Base-by-base conservation (phyloP, 805 yeast genomes). In the Hanseniaspora occidentalis region DNA sequence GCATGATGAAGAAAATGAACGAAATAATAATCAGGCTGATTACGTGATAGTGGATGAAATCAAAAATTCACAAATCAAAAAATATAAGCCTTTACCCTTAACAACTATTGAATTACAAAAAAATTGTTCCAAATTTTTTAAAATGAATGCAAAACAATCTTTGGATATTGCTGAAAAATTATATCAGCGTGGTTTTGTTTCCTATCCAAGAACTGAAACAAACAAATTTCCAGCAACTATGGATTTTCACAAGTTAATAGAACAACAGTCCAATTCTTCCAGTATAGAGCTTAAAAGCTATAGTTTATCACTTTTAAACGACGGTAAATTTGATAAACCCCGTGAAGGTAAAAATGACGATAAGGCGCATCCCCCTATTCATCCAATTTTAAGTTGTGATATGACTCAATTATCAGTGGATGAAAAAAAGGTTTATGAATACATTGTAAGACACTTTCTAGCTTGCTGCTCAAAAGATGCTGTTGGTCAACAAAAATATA, bases 161-260 rank as follows among this genome's bases (percentile, higher is more conserved):
- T 64, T 92, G 50, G 75, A 72, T 20, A 61, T 68, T 0, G 98
- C 99, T 0, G 98, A 92, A 58, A 73, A 73, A 47, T 67, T 92
- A 19, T 92, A 92, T 57, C 86, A 81, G 43, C 67, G 71, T 37
- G 98, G 98, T 0, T 84, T 75, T 52, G 66, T 92, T 1, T 86
- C 96, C 0, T 92, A 92, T 56, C 99, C 99, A 3, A 80, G 99
- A 66, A 92, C 99, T 0, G 99, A 92, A 54, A 92, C 99, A 0
- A 96, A 92, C 56, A 71, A 62, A 19, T 94, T 83, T 51, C 96
- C 95, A 2, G 58, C 63, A 0, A 66, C 69, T 1, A 84, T 88
- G 82, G 84, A 92, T 52, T 64, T 92, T 37, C 64, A 64, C 41
- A 61, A 62, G 1, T 57, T 85, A 2, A 68, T 92, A 2, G 62